Base-by-base conservation (phyloP, 179 eudicot species). In the Heliamphora pulchella region DNA sequence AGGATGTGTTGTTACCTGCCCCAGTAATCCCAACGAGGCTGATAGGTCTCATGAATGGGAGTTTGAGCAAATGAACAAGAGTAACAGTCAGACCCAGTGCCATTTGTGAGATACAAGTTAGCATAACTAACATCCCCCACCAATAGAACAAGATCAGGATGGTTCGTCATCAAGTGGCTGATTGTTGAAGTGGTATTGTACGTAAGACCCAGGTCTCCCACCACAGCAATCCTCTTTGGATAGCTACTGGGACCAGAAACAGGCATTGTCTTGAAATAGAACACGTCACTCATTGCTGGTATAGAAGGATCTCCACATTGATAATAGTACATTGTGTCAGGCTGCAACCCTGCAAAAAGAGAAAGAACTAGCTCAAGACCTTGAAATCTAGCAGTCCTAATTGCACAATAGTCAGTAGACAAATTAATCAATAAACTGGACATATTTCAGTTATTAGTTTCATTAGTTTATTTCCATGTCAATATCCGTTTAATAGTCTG, bases 1-100 rank as follows among this genome's bases (percentile, higher is more conserved):
- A 41, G 22, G 1, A 10, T 13, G 54, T 62, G 58, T 11, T 44
- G 13, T 78, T 65, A 91, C 97, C 98, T 90, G 89, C 94, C 98
- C 98, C 97, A 94, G 58, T 90, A 92, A 89, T 94, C 98, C 98
- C 98, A 92, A 11, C 98, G 94, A 69, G 98, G 98, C 80, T 94
- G 98, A 86, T 94, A 92, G 0, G 97, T 92, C 82, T 94, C 97
- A 72, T 92, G 97, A 75, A 92, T 91, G 8, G 97, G 97, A 81
- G 89, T 90, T 39, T 90, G 69, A n/a, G 91, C 43, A 85, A 94
- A 94, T 2, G 95, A 83, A 82, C 98, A 94, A 4, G 94, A 86
- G 79, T 92, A 94, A 82, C 98, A 94, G 79, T 92, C 95, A 17
- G 98, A 83, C 59, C 97, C 94, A 74, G 98, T 92, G 80, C 98